A percentile compares a stretch with the other conserved stretches of the same genome.
Conservation (phyloP, 345 rosid genomes). For the Populus pruinosa region DNA sequence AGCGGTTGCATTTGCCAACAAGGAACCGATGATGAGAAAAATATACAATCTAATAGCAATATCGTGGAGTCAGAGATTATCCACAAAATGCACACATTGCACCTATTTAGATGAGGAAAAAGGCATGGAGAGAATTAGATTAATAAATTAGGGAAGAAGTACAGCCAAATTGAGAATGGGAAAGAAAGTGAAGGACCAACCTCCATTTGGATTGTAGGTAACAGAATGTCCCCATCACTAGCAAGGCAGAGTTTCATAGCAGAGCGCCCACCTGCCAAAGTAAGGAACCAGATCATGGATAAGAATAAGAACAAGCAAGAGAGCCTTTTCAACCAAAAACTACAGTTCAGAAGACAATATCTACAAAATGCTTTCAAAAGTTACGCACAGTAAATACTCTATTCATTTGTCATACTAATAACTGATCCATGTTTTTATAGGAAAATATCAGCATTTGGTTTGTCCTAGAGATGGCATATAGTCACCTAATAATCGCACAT, state of each 20-base stretch:
- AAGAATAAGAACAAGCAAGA: constrained; percentile 12
- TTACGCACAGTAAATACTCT: background rate
- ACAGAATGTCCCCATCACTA: constrained; percentile 17
- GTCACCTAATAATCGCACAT: background rate
- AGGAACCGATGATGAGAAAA: background rate
- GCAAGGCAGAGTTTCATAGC: constrained; percentile 11
- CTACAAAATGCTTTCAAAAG: constrained; percentile 12
- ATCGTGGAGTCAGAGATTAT: background rate
- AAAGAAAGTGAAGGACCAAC: constrained; percentile 24
- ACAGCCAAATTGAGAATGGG: background rate
- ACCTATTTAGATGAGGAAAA: constrained; percentile 16
- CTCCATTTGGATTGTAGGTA: constrained; percentile 24
- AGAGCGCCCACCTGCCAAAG: constrained; percentile 32
- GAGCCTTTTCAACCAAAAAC: constrained; percentile 11
- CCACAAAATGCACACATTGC: background rate
- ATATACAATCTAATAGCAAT: background rate
- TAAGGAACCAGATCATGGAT: constrained; percentile 20
- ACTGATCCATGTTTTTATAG: background rate
- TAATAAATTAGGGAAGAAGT: constrained; percentile 7
- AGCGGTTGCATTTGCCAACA: background rate
- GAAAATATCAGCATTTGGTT: background rate
- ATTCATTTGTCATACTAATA: background rate
- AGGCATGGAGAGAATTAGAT: constrained; percentile 6
- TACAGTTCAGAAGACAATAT: constrained; percentile 10
- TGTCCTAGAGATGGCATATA: background rate